Conservation (phyloP, 768 basidiomycete genomes). For the Agrocybe praecox region DNA sequence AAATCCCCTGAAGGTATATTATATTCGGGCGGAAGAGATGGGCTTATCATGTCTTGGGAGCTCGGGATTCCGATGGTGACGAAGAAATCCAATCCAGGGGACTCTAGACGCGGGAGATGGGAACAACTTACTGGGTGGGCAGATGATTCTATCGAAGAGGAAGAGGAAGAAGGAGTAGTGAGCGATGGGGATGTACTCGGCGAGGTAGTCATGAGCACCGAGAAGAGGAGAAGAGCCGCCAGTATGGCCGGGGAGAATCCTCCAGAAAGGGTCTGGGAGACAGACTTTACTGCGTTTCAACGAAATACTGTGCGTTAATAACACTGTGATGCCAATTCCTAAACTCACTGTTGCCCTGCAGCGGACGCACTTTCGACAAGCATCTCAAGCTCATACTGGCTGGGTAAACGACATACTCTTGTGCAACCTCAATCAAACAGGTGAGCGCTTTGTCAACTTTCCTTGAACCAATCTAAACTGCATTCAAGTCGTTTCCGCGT, state of each 20-base stretch:
- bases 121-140: conserved; percentile 87
- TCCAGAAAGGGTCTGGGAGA: conserved; percentile 80
- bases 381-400: conserved; percentile 86
- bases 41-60: conserved; percentile 88
- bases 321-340: neutral
- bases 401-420: conserved; percentile 96
- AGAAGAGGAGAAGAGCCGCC: conserved; percentile 36
- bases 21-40: conserved; percentile 90
- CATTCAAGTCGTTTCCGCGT: conserved; percentile 79
- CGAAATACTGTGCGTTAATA: conserved; percentile 48
- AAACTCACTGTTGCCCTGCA: conserved; percentile 7
- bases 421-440: conserved; percentile 89
- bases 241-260: conserved; percentile 45
- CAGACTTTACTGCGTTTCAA: conserved; percentile 56
- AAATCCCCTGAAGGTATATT: conserved; percentile 80
- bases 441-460: conserved; percentile 37
- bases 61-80: conserved; percentile 67
- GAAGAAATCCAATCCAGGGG: conserved; percentile 26
- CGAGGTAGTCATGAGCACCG: conserved; percentile 48
- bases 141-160: conserved; percentile 69
- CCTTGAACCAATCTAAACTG: conserved; percentile 6
- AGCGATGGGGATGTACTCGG: conserved; percentile 80
- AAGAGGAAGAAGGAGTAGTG: conserved; percentile 58
- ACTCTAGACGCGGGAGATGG: conserved; percentile 50
- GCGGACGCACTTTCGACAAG: conserved; percentile 72